Evolutionary conservation across 768 basidiomycete species (phyloP), one percentile per base, ranked within the genome.

Genomic region (Hirschioporus abietinus): DNA sequence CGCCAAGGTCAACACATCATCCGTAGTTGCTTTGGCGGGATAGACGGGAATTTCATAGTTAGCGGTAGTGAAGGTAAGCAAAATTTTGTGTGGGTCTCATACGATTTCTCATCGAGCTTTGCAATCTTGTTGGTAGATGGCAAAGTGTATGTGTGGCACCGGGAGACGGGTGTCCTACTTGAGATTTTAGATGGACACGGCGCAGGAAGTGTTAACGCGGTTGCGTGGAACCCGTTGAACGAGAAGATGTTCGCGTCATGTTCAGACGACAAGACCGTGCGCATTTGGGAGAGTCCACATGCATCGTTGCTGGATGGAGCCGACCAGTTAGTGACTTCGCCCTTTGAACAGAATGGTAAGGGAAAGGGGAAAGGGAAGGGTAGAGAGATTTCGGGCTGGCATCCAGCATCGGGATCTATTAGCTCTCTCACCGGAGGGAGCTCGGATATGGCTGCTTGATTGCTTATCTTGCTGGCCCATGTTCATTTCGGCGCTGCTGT

Each of bases 91-190:
- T 66, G 26, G 60, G n/a, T 52, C 35, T 52, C 65, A 24, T 58
- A 42, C 36, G 60, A 36, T 57, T 42, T 58, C 57, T 35, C 34
- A 58, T 60, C 23, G 15, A 9, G 35, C 64, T 3, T 52, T 52
- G 52, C n/a, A 58, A 17, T 58, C 25, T 42, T 67, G 25, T 65
- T 66, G 65, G 64, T 74, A 99, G 97, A 99, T 77, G 87, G 90
- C 59, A 91, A 91, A 69, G 90, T 99, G 60, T 97, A 98, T 78
- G 86, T 98, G 36, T 99, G 96, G 96, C 93, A 98, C 75, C 87
- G 91, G 60, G 90, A 93, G 71, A 90, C 90, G 10, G 91, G 90
- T 1, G 80, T 83, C 1, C 82, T 96, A 59, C 82, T 99, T n/a
- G 94, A 97, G 75, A 83, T 88, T n/a, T 84, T 99, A 1, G 76